Base-by-base conservation (phyloP, 208 protist species). In the Acanthamoeba triangularis region DNA sequence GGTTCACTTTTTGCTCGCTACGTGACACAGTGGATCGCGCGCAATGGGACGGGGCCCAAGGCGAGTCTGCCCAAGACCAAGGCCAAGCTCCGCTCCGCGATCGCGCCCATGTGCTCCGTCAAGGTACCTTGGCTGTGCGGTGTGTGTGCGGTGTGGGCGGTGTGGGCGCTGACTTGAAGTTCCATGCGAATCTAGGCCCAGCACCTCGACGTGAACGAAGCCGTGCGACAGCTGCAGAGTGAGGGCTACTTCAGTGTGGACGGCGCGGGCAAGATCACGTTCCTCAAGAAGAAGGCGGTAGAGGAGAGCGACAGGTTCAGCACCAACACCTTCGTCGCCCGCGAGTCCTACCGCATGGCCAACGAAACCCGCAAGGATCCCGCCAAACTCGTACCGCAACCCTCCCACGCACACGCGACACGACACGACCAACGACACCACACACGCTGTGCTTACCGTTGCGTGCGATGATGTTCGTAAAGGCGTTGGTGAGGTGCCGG, bases 311-410 rank as follows among this genome's bases (percentile, higher is more conserved):
- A 82, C 41, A 76, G 63, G 37, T 25, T 80, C n/a, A 41, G 67
- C 20, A 82, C 35, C 65, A 84, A 76, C 90, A 61, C 16, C 13
- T 94, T 61, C 25, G 37, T 82, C 14, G 59, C 90, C 0, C 67
- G 65, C 54, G 41, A 59, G 33, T 94, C 90, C 67, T 94, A 94
- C 30, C 65, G 90, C 25, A 23, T 84, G 67, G 59, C 59, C 63
- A 94, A 94, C 90, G 67, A 94, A 37, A 63, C 59, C 28, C 67
- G 49, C 67, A 92, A 69, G 85, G 85, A 92, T 16, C 76, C 76
- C 13, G 44, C 44, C 37, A 85, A 85, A 35, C 16, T 85, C 25
- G 76, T 85, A 56, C 76, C 5, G 52, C 47, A 28, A 35, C 14
- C 8, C 30, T 41, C 67, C 0, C 30, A 37, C n/a, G 28, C n/a